Evolutionary conservation across 1,284 basidiomycete species (phyloP).

Genomic region (Megacollybia platyphylla): DNA sequence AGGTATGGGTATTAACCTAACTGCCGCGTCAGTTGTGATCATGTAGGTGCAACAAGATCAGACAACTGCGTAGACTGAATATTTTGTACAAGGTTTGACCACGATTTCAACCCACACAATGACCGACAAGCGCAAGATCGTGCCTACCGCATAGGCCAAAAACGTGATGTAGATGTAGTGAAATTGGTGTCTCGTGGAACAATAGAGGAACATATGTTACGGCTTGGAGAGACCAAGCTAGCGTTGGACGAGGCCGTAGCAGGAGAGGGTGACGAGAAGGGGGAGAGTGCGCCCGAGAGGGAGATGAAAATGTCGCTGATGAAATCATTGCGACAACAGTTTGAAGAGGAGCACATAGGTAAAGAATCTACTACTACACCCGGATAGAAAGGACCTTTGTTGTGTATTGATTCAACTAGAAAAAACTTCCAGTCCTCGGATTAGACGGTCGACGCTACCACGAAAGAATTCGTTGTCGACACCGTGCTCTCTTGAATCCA

Average conservation of each 20-base stretch:
- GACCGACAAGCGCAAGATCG: conserved; percentile 96
- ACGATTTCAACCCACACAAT: conserved; percentile 91
- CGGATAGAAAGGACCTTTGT: too few species aligned
- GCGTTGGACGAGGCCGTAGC: conserved; percentile 88
- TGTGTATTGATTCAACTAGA: conserved; percentile 5
- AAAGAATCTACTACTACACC: too few species aligned
- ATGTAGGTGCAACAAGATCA: conserved; percentile 35
- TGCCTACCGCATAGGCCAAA: conserved; percentile 96
- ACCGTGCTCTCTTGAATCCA: conserved; percentile 72
- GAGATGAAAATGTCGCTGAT: conserved; percentile 76
- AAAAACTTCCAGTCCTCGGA: conserved; percentile 57
- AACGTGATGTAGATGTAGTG: conserved; percentile 82
- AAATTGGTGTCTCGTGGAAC: conserved; percentile 89
- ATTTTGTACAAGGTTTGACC: conserved; percentile 63
- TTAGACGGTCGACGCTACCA: conserved; percentile 66
- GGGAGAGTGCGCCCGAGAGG: conserved; percentile 55
- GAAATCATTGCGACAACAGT: conserved; percentile 67
- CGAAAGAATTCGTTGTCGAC: conserved; percentile 91
- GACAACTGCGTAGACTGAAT: conserved; percentile 2
- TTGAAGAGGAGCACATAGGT: conserved; percentile 17
- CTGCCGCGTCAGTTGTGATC: conserved; percentile 87
- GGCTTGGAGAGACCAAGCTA: conserved; percentile 83
- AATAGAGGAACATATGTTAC: conserved; percentile 93
- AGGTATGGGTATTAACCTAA: conserved; percentile 84
- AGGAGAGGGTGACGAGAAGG: conserved; percentile 49